Percentiles rank a stretch among this genome's conserved stretches.
phyloP scores from a whole-genome alignment of 352 stramenopile species.

The Phytophthora hibernalis region DNA sequence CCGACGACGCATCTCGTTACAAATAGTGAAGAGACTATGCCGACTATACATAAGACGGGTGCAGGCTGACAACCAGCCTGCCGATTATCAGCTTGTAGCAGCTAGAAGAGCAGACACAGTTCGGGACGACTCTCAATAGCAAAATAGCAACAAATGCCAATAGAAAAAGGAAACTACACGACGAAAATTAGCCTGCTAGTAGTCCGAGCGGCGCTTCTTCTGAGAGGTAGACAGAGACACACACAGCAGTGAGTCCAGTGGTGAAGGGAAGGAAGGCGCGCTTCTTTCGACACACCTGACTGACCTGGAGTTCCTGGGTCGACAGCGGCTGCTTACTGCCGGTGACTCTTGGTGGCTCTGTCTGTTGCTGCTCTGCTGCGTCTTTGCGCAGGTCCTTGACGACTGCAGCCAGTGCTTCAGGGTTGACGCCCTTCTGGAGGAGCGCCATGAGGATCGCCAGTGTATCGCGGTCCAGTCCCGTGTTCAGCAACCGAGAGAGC shows the following conservation, averaged over 20 bases:
- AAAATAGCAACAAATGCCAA: conserved; percentile 20
- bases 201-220: conserved; percentile 71
- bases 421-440: conserved; percentile 91
- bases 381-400: conserved; percentile 91
- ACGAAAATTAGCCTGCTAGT: conserved; percentile 43
- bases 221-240: conserved; percentile 21
- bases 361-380: conserved; percentile 42
- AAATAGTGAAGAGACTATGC: conserved; percentile 4
- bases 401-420: conserved; percentile 86
- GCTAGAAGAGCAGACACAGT: conserved; percentile 24
- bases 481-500: conserved; percentile 91
- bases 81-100: conserved; percentile 27
- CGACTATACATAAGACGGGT: conserved; percentile 28
- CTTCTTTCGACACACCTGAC: conserved; percentile 65
- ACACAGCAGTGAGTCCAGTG: conserved; percentile 19
- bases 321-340: conserved; percentile 57
- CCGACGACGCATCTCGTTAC: background rate
- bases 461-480: conserved; percentile 89
- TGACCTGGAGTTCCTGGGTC: conserved; percentile 66
- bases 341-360: conserved; percentile 38
- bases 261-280: background rate
- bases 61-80: conserved; percentile 12
- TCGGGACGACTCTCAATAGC: conserved; percentile 19
- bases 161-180: conserved; percentile 35
- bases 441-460: conserved; percentile 89